Percentiles rank a stretch among this genome's conserved stretches.
Conservation (phyloP, 768 basidiomycete species). For the Rhodotorula toruloides region DNA sequence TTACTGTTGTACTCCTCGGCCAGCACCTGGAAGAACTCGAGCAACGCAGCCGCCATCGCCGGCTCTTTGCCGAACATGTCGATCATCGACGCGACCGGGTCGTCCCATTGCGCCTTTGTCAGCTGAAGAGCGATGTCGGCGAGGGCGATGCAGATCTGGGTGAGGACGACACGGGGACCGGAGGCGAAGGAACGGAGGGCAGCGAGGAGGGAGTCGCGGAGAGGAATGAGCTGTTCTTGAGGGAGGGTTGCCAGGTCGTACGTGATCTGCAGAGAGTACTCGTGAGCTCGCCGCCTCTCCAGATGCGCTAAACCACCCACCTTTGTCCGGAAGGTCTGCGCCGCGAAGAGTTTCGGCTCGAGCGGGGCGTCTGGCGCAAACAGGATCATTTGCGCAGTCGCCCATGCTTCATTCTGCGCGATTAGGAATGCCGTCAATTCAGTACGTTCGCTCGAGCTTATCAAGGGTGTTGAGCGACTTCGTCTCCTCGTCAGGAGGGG, state of each 20-base stretch:
- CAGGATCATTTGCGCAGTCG: slow-evolving; percentile 85
- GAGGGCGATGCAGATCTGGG: slow-evolving; percentile 83
- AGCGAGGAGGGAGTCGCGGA: slow-evolving; percentile 78
- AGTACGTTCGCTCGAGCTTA: background rate
- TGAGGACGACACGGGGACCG: slow-evolving; percentile 70
- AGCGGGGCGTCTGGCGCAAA: slow-evolving; percentile 68
- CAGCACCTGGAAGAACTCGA: slow-evolving; percentile 83
- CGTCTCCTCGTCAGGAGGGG: too few relatives aligned
- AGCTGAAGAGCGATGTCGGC: slow-evolving; percentile 87
- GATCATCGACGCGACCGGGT: slow-evolving; percentile 74
- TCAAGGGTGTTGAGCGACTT: background rate
- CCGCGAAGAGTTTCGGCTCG: slow-evolving; percentile 84
- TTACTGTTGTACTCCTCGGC: slow-evolving; percentile 85
- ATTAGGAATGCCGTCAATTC: background rate
- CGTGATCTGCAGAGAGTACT: slow-evolving; percentile 61
- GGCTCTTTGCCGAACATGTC: slow-evolving; percentile 79
- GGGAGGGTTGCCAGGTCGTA: slow-evolving; percentile 91
- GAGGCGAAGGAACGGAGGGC: slow-evolving; percentile 66
- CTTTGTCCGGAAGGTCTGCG: slow-evolving; percentile 93
- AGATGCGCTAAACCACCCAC: slow-evolving; percentile 51
- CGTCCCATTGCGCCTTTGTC: slow-evolving; percentile 62
- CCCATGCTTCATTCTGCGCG: slow-evolving; percentile 87
- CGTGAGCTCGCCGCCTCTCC: slow-evolving; percentile 41
- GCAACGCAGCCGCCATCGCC: slow-evolving; percentile 68
- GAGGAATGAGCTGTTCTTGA: slow-evolving; percentile 61